Evolutionary conservation across 345 rosid genomes (phyloP).

Genomic region (Eucalyptus decipiens): DNA sequence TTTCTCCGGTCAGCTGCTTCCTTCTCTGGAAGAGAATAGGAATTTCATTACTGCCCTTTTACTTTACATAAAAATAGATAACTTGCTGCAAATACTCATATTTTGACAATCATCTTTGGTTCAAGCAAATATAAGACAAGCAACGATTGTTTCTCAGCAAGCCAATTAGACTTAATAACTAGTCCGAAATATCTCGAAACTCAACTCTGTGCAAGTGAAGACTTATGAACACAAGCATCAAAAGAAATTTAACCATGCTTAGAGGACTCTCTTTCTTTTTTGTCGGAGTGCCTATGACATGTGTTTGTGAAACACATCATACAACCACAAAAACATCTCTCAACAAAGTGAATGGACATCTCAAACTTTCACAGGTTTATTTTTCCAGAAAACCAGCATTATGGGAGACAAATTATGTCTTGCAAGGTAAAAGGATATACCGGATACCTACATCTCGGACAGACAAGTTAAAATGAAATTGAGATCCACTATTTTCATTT

Average conservation of each 20-base stretch:
- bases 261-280: background rate
- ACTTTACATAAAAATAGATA: background rate
- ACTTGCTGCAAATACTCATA: background rate
- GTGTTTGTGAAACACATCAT: background rate
- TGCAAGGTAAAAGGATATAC: background rate
- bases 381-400: background rate
- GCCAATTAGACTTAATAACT: background rate
- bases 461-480: background rate
- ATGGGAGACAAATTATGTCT: background rate
- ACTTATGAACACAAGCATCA: background rate
- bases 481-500: background rate
- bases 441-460: background rate
- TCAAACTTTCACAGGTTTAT: background rate
- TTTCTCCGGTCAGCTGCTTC: slow-evolving; percentile 72
- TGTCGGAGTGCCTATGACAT: background rate
- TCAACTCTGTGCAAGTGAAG: background rate
- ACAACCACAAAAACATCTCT: background rate
- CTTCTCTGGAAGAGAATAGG: slow-evolving; percentile 15
- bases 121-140: background rate
- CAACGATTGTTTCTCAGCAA: background rate
- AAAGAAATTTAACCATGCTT: background rate
- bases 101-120: background rate
- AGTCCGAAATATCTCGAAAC: background rate
- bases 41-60: background rate
- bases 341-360: background rate